These are phyloP conservation scores for Phaffomyces opuntiae DNA, from an alignment of 805 yeast species.

Conservation along the genomic window DNA sequence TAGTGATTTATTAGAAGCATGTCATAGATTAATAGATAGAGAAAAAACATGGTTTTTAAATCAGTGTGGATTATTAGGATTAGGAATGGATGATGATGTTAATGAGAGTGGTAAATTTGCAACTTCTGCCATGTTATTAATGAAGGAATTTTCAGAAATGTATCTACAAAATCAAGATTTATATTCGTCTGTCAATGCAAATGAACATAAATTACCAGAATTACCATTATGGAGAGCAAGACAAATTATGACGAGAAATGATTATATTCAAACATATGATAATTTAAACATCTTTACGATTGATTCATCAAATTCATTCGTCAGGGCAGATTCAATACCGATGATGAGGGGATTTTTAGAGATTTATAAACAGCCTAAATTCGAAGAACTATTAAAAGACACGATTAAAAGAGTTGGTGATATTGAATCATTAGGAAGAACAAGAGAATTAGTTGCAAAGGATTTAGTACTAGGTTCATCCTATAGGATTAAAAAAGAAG, in stretches of 20 bases:
- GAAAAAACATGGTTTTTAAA: constrained; percentile 84
- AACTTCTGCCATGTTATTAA: constrained; percentile 63
- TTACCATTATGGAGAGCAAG: constrained; percentile 79
- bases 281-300: constrained; percentile 73
- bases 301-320: constrained; percentile 57
- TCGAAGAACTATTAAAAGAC: constrained; percentile 56
- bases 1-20: constrained; percentile 47
- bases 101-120: constrained; percentile 79
- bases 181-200: constrained; percentile 1
- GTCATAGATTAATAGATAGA: constrained; percentile 64
- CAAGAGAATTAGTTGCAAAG: constrained; percentile 67
- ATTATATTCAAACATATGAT: constrained; percentile 69
- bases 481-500: constrained; percentile 27
- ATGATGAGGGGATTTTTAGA: constrained; percentile 89
- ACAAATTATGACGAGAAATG: constrained; percentile 80
- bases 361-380: constrained; percentile 63
- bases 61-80: constrained; percentile 73
- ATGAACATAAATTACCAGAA: constrained; percentile 47
- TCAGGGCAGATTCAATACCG: constrained; percentile 76
- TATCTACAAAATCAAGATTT: constrained; percentile 33
- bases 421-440: constrained; percentile 71
- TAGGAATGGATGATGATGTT: constrained; percentile 82
- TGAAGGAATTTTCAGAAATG: constrained; percentile 66
- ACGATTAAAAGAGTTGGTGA: constrained; percentile 64
- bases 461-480: constrained; percentile 52